Evolutionary conservation across 2,329 filamentous ascomycete species (phyloP).

Genomic region (Xylaria multiplex): DNA sequence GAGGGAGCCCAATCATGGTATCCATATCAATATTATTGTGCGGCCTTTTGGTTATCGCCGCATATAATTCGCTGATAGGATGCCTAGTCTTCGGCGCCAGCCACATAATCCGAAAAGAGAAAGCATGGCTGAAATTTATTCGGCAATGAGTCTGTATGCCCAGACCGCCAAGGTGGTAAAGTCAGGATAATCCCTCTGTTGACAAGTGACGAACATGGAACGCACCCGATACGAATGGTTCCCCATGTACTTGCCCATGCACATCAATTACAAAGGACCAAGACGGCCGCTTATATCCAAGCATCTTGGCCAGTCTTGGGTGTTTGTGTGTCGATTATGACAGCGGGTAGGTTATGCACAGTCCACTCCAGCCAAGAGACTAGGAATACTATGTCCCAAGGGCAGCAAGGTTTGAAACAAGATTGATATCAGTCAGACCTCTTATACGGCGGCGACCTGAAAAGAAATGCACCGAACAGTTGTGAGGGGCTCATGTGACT

Average conservation of each 20-base stretch:
- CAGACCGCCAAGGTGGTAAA: constrained; percentile 31
- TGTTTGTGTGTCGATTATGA: constrained; percentile 28
- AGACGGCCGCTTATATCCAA: constrained; percentile 18
- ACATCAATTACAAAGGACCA: constrained; percentile 26
- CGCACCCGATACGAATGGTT: constrained; percentile 13
- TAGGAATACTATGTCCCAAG: constrained; percentile 9
- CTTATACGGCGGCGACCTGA: background rate
- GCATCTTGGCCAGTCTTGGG: constrained; percentile 33
- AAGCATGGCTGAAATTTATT: constrained; percentile 18
- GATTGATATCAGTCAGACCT: constrained; percentile 5
- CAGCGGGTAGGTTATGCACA: constrained; percentile 28
- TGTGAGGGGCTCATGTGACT: constrained; percentile 3
- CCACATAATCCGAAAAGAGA: constrained; percentile 29
- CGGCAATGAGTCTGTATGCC: constrained; percentile 29
- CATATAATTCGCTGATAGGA: constrained; percentile 16
- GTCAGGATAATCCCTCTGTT: constrained; percentile 26
- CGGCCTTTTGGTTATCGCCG: constrained; percentile 23
- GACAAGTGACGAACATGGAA: constrained; percentile 15
- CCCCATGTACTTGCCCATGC: constrained; percentile 24
- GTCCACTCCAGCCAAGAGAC: constrained; percentile 23
- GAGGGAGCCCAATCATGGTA: constrained; percentile 10
- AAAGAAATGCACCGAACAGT: background rate
- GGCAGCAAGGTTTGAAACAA: constrained; percentile 15
- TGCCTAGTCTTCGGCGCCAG: constrained; percentile 20
- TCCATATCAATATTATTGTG: constrained; percentile 8